phyloP scores from a whole-genome alignment of 768 basidiomycete species.

The Mycena rebaudengoi region DNA sequence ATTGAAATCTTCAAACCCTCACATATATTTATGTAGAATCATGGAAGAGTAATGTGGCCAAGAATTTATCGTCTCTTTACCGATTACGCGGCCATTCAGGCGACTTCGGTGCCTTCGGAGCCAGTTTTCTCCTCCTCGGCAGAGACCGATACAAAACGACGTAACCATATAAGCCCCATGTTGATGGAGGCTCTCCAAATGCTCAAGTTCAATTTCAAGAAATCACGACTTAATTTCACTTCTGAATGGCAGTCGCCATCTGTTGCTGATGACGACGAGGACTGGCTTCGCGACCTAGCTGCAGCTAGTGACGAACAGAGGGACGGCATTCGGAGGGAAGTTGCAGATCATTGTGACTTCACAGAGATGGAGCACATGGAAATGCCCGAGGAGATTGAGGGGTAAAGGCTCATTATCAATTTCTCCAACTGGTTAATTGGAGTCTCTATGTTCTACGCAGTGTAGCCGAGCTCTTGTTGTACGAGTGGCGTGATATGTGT shows the following conservation, averaged over 20 bases:
- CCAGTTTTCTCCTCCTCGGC: not conserved
- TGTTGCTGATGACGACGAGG: not conserved
- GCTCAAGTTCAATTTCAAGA: slow-evolving; percentile 12
- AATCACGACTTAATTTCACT: not conserved
- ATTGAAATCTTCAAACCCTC: not conserved
- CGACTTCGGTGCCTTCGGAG: slow-evolving; percentile 1
- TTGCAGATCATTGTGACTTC: too few relatives aligned
- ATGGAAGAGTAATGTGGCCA: slow-evolving; percentile 2
- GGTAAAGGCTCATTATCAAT: too few relatives aligned
- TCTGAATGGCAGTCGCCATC: not conserved
- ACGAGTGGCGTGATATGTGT: too few relatives aligned
- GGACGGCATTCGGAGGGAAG: too few relatives aligned
- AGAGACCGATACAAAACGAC: too few relatives aligned
- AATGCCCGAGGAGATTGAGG: too few relatives aligned
- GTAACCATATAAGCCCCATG: not conserved
- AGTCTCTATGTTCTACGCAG: too few relatives aligned
- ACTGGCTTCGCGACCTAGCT: not conserved
- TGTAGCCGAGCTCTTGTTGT: too few relatives aligned
- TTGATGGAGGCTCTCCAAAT: not conserved
- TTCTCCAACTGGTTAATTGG: too few relatives aligned
- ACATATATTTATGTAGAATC: not conserved
- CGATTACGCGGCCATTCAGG: slow-evolving; percentile 3
- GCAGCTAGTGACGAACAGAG: not conserved
- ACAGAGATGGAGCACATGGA: too few relatives aligned
- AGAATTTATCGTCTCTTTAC: slow-evolving; percentile 4